These are phyloP conservation scores for Lumnitzera racemosa DNA, from an alignment of 345 rosid genomes.

Conservation along the genomic window DNA sequence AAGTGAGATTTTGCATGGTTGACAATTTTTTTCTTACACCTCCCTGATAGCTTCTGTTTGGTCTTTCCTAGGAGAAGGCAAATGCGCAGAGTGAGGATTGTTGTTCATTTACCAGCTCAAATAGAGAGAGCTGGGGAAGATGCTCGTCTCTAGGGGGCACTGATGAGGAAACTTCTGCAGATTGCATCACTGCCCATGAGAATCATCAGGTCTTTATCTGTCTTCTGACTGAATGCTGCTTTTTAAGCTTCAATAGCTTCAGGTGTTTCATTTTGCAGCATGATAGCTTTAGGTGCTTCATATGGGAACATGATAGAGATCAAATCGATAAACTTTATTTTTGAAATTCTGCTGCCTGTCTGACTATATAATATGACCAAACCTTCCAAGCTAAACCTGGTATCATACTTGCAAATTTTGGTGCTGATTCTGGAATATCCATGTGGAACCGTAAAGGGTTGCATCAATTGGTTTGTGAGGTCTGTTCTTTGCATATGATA, in stretches of 20 bases:
- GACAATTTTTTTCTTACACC: not conserved
- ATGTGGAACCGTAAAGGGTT: no score
- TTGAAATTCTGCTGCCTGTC: no score
- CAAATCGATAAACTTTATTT: no score
- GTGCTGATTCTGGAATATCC: no score
- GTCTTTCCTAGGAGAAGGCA: slow-evolving; percentile 46
- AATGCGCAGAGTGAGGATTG: slow-evolving; percentile 59
- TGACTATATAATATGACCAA: no score
- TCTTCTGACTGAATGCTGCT: not conserved
- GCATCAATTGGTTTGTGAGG: no score
- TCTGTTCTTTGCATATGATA: no score
- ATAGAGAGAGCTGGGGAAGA: slow-evolving; percentile 98
- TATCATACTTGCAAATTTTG: no score
- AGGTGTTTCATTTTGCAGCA: no score
- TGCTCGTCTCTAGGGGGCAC: slow-evolving; percentile 92
- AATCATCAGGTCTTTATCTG: slow-evolving; percentile 46
- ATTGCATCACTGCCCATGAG: slow-evolving; percentile 27
- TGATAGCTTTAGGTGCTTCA: no score
- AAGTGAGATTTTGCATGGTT: not conserved
- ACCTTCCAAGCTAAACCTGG: no score
- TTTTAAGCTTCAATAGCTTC: not conserved
- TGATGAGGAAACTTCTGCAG: slow-evolving; percentile 64
- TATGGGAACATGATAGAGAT: no score
- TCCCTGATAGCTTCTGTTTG: not conserved
- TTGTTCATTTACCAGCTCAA: slow-evolving; percentile 90